Conservation (phyloP, 169 alveolate genomes). For the Cardiosporidium cionae region DNA sequence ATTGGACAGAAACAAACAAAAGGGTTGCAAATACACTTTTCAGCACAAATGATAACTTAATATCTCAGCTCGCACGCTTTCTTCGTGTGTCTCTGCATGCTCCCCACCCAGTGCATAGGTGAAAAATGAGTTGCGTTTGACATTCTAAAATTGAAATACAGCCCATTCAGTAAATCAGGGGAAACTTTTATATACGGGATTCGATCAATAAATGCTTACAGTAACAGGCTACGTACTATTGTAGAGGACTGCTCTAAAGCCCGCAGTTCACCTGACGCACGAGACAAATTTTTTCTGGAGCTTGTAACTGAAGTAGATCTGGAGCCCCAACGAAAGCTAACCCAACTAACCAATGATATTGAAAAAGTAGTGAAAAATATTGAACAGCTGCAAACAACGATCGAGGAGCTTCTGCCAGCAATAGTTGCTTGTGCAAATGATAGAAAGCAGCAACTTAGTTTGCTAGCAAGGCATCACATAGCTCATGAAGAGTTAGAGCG, state of each 20-base stretch:
- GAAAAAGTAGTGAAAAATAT: conserved; percentile 2
- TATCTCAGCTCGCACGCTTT: conserved; percentile 47
- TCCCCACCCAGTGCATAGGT: conserved; percentile 61
- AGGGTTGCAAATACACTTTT: conserved; percentile 41
- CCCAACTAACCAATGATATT: conserved; percentile 18
- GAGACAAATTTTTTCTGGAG: conserved; percentile 76
- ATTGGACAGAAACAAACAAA: conserved; percentile 20
- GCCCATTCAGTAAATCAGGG: not conserved
- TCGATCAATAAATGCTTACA: conserved; percentile 50
- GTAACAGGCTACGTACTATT: conserved; percentile 69
- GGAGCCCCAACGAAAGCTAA: conserved; percentile 47
- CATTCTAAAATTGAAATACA: not conserved
- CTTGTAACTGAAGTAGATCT: conserved; percentile 68
- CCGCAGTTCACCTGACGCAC: conserved; percentile 65
- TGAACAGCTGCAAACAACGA: conserved; percentile 17
- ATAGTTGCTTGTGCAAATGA: conserved; percentile 21
- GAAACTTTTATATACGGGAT: conserved; percentile 60
- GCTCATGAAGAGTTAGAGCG: too few relatives aligned
- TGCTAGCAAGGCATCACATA: too few relatives aligned
- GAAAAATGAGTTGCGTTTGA: not conserved
- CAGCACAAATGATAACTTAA: conserved; percentile 40
- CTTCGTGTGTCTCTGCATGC: conserved; percentile 42
- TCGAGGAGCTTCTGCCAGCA: conserved; percentile 26
- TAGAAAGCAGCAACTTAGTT: too few relatives aligned
- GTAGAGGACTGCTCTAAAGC: conserved; percentile 73